Evolutionary conservation across 2,329 filamentous ascomycete species (phyloP), one percentile per base, ranked within the genome.

Genomic region (Hypoxylon sp.): DNA sequence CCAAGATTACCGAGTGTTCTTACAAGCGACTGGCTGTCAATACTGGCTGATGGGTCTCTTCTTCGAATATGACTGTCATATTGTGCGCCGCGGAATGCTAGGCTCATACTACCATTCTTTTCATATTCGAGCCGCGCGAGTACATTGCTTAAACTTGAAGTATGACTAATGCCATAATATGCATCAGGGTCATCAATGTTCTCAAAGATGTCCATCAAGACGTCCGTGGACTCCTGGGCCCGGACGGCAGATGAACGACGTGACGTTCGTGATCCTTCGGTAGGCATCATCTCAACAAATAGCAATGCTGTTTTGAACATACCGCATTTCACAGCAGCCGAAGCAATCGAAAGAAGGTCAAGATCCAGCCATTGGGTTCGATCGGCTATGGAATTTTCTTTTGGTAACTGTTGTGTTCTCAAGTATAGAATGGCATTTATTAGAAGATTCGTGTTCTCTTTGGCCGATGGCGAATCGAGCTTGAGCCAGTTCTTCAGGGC

Each of bases 121-220:
- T 99, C 96, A 76, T 98, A 95, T 72, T 97, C 94, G 3, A 98
- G 86, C 9, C 93, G 90, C 55, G 91, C 88, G 65, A 98, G 84
- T 0, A 98, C 91, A 10, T 91, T 93, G 14, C 87, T 84, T 14
- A 99, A 81, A 63, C 90, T 94, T 5, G 94, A 88, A 44, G 88
- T 88, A 78, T 97, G 92, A 46, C 93, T 88, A 6, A 98, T 86
- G 3, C 96, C 97, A 77, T 99, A 99, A 78, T 97, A 99, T 0
- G 94, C 91, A 78, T 99, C 96, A 1, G 94, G 95, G 75, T 99
- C 97, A 76, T 98, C 94, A 51, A 99, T 92, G 67, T 93, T 95
- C 76, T 93, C 92, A 78, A 96, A 99, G 2, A 99, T 94, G 0
- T 87, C 84, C 48, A 97, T 85, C 11, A 98, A 83, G 1, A 97